Conservation (phyloP, 306 rosid species). For the Dalbergia cochinchinensis region DNA sequence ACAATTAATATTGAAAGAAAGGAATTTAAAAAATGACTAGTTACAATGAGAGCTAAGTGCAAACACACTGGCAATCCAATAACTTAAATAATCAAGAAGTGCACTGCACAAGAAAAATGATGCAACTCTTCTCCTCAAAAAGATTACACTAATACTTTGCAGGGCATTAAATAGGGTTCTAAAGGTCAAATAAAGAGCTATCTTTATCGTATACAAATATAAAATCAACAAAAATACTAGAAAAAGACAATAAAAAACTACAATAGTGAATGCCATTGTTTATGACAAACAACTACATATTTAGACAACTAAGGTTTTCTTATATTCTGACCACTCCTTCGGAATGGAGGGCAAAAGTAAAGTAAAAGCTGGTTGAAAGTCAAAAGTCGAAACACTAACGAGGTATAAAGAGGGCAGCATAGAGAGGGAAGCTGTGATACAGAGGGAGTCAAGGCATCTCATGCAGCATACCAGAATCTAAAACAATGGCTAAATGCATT, state of each 20-base stretch:
- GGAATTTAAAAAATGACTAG: not conserved
- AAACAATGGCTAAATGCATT: slow-evolving; percentile 4
- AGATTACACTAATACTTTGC: not conserved
- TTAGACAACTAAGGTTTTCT: not conserved
- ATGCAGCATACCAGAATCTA: slow-evolving; percentile 18
- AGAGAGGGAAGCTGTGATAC: not conserved
- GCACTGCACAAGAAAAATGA: not conserved
- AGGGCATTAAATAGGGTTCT: slow-evolving; percentile 14
- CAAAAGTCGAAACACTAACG: not conserved
- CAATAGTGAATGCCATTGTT: not conserved
- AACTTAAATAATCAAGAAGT: slow-evolving; percentile 20
- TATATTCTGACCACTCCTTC: not conserved
- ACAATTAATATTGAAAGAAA: slow-evolving; percentile 16
- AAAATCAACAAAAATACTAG: not conserved
- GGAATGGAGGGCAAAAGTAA: not conserved
- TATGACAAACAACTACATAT: not conserved
- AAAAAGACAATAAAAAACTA: slow-evolving; percentile 22
- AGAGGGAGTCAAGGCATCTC: not conserved
- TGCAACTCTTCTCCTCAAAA: not conserved
- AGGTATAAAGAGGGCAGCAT: not conserved
- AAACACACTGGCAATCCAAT: slow-evolving; percentile 20
- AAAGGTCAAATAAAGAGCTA: slow-evolving; percentile 12
- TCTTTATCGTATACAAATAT: not conserved
- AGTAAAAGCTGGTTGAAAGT: not conserved
- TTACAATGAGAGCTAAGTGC: not conserved